A percentile compares a stretch with the other conserved stretches of the same genome.
phyloP scores from a whole-genome alignment of 1,284 basidiomycete species.

The Athelia psychrophila region DNA sequence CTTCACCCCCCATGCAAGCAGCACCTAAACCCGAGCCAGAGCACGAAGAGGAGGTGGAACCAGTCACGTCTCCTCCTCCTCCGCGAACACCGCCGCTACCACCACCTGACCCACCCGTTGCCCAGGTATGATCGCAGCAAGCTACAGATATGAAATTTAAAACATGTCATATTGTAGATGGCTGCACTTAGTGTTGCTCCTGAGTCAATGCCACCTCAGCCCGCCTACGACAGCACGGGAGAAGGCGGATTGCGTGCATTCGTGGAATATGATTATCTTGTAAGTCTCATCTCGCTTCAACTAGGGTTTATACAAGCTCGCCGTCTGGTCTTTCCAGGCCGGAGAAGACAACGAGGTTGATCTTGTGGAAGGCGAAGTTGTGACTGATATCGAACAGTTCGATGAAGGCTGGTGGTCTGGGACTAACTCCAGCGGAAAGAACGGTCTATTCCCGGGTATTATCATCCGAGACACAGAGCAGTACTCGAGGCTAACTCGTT shows the following conservation, averaged over 20 bases:
- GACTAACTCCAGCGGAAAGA: constrained; percentile 21
- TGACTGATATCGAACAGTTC: constrained; percentile 74
- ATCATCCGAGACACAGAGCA: too few relatives aligned
- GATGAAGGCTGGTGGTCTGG: constrained; percentile 63
- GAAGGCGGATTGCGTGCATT: constrained; percentile 58
- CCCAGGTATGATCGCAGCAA: constrained; percentile 18
- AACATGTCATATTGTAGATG: constrained; percentile 23
- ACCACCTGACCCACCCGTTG: constrained; percentile 29
- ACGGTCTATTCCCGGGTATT: constrained; percentile 31
- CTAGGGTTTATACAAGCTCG: not conserved
- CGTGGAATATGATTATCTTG: constrained; percentile 79
- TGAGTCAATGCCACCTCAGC: constrained; percentile 33
- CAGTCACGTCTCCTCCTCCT: constrained; percentile 29
- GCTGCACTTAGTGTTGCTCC: constrained; percentile 32
- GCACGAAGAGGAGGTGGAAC: constrained; percentile 25
- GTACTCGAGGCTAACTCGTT: not conserved
- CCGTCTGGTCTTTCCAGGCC: constrained; percentile 36
- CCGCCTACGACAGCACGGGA: constrained; percentile 21
- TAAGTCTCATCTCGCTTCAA: constrained; percentile 18
- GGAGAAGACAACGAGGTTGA: constrained; percentile 84
- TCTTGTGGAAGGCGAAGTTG: constrained; percentile 77
- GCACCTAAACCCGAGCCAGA: constrained; percentile 32
- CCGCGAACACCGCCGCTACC: constrained; percentile 33
- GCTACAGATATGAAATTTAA: too few relatives aligned
- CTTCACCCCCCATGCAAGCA: constrained; percentile 24